These are phyloP conservation scores for Crucihimalaya himalaica DNA, from an alignment of 345 rosid species.

Conservation along the genomic window DNA sequence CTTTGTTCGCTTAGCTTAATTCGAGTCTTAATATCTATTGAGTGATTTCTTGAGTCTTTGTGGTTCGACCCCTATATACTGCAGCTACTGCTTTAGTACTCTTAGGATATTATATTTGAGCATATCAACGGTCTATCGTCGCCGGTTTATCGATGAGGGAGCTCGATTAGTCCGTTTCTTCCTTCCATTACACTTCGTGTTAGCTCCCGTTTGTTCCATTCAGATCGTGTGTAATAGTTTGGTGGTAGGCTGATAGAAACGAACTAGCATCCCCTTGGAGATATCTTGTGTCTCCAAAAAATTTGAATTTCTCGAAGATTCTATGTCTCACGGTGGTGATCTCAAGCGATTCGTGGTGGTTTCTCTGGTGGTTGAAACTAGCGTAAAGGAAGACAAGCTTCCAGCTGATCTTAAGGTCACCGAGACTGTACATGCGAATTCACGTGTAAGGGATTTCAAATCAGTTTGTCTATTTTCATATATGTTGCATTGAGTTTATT, in stretches of 20 bases:
- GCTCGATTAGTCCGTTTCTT: conserved; percentile 22
- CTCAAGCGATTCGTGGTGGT: conserved; percentile 34
- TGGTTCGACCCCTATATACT: too few species aligned
- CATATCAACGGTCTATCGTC: too few species aligned
- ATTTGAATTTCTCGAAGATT: conserved; percentile 21
- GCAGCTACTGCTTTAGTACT: too few species aligned
- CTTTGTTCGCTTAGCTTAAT: too few species aligned
- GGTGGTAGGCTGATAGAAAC: conserved; percentile 28
- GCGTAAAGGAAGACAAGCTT: conserved; percentile 55
- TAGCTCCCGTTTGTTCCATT: conserved; percentile 17
- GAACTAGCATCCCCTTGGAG: conserved; percentile 32
- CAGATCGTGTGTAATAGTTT: conserved; percentile 37
- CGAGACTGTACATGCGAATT: conserved; percentile 60
- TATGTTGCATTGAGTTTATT: background rate
- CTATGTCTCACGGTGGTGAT: background rate
- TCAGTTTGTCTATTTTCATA: background rate
- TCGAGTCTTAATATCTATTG: too few species aligned
- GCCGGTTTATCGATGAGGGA: too few species aligned
- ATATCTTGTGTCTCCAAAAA: conserved; percentile 45
- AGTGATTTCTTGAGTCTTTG: too few species aligned
- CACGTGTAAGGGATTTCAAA: conserved; percentile 55
- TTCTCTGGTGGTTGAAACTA: conserved; percentile 48
- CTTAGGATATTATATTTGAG: too few species aligned
- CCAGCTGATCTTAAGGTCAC: conserved; percentile 68
- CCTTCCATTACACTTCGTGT: conserved; percentile 16